Base-by-base conservation (phyloP, 176 grass and related monocot genomes). In the Tuctoria greenei region DNA sequence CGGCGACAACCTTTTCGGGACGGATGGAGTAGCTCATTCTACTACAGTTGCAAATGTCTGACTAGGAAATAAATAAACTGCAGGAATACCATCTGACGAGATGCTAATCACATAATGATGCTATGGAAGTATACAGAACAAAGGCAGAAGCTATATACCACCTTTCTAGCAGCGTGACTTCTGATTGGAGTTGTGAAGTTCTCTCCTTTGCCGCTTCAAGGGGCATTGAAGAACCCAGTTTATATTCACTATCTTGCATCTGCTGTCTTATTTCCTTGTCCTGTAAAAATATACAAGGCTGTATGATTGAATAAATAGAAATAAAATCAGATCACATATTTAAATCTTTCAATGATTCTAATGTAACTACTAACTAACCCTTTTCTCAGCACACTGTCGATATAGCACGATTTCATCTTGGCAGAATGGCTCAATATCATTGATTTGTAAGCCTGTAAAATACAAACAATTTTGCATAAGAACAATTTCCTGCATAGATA, bases 401-500 rank as follows among this genome's bases (percentile, higher is more conserved):
- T 99, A 99, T 74, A 99, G 34, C 17, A 99, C 89, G 64, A 99
- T 95, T 83, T 92, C 95, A 58, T 99, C 91, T 84, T 92, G 91
- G 49, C 92, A 99, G 88, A 99, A 95, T 79, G 95, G 95, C 37
- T 99, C 89, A 7, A 95, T 92, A 61, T 99, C 92, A 88, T 95
- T 99, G 81, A 99, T 95, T 81, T 99, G 91, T 44, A 99, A 63
- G 73, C 89, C 91, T 92, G 64, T 56, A 79, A 18, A 35, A 86
- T 26, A 87, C 6, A 78, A 67, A 67, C 38, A 24, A 66, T 17
- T 26, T 47, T 52, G 60, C 42, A 41, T 79, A 67, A 73, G 11
- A 81, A 64, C 38, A 70, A 70, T 27, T 64, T 38, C 16, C 61
- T 20, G 81, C 52, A 70, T 39, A 39, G 54, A 51, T 16, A 21